These are phyloP conservation scores for Saccharomyces mikatae DNA, from an alignment of 805 yeast species.

Conservation along the genomic window DNA sequence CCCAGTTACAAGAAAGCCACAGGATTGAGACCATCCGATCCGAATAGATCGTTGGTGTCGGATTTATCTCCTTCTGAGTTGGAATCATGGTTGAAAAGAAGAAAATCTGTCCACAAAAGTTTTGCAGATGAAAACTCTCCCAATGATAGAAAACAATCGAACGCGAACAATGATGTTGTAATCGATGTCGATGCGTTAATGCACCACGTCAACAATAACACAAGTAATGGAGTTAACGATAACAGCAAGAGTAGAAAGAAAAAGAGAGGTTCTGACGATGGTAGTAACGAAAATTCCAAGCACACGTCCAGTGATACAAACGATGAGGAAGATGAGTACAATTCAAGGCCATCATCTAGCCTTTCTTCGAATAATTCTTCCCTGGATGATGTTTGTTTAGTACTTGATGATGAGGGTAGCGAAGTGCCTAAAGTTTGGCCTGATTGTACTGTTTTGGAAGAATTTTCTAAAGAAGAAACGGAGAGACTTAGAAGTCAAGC, in stretches of 20 bases:
- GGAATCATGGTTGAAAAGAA: slow-evolving; percentile 1
- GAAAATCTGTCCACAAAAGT: neutral
- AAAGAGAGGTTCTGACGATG: neutral
- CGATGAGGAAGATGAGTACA: slow-evolving; percentile 27
- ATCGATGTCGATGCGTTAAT: slow-evolving; percentile 30
- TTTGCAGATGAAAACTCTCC: neutral
- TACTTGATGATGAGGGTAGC: slow-evolving; percentile 47
- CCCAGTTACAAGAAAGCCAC: neutral
- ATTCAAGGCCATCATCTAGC: slow-evolving; percentile 37
- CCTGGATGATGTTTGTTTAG: slow-evolving; percentile 87
- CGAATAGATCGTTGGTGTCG: neutral
- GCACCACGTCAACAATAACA: slow-evolving; percentile 21
- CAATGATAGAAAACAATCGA: slow-evolving; percentile 9
- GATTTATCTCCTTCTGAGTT: slow-evolving; percentile 10
- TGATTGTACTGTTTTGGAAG: slow-evolving; percentile 65
- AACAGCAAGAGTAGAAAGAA: slow-evolving; percentile 1
- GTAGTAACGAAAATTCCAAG: slow-evolving; percentile 2
- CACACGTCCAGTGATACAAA: slow-evolving; percentile 1
- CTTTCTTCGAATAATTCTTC: slow-evolving; percentile 53
- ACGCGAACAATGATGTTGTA: slow-evolving; percentile 23
- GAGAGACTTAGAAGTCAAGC: slow-evolving; percentile 40
- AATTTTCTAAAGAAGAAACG: slow-evolving; percentile 65
- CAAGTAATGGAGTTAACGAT: slow-evolving; percentile 2
- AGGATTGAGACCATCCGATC: neutral
- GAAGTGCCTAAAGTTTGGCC: slow-evolving; percentile 56